Conservation (phyloP, 2,329 filamentous ascomycete genomes). For the Clonostachys byssicola region DNA sequence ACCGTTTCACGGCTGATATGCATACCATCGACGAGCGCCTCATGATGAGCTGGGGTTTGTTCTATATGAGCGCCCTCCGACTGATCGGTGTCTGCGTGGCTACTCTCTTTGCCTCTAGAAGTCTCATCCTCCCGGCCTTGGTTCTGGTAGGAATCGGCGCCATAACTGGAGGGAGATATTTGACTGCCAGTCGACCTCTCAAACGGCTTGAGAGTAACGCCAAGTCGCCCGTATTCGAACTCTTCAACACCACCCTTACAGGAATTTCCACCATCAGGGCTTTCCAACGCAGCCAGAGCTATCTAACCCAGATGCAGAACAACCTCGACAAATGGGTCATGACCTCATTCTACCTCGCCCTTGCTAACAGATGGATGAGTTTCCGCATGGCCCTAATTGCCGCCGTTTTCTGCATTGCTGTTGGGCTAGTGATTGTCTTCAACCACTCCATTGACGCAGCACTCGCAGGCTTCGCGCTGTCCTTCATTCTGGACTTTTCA, state of each 20-base stretch:
- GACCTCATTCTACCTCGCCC: constrained; percentile 63
- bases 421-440: constrained; percentile 60
- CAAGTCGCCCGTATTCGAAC: constrained; percentile 77
- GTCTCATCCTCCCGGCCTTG: constrained; percentile 58
- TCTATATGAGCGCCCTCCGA: constrained; percentile 54
- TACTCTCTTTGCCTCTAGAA: constrained; percentile 62
- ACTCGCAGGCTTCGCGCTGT: constrained; percentile 71
- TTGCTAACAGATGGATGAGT: constrained; percentile 75
- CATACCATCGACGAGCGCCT: constrained; percentile 66
- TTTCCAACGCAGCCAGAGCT: constrained; percentile 64
- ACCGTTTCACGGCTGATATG: constrained; percentile 77
- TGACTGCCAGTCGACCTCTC: constrained; percentile 68
- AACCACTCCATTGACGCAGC: constrained; percentile 61
- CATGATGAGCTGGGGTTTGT: constrained; percentile 57
- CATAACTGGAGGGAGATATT: constrained; percentile 57
- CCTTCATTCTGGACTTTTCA: constrained; percentile 69
- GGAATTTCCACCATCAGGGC: constrained; percentile 76
- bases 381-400: constrained; percentile 69
- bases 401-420: constrained; percentile 61
- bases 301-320: constrained; percentile 65
- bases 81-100: constrained; percentile 64
- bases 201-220: constrained; percentile 74
- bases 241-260: constrained; percentile 68
- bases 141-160: constrained; percentile 53
- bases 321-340: constrained; percentile 65